phyloP scores from a whole-genome alignment of 306 rosid species.

The Trifolium fragiferum region DNA sequence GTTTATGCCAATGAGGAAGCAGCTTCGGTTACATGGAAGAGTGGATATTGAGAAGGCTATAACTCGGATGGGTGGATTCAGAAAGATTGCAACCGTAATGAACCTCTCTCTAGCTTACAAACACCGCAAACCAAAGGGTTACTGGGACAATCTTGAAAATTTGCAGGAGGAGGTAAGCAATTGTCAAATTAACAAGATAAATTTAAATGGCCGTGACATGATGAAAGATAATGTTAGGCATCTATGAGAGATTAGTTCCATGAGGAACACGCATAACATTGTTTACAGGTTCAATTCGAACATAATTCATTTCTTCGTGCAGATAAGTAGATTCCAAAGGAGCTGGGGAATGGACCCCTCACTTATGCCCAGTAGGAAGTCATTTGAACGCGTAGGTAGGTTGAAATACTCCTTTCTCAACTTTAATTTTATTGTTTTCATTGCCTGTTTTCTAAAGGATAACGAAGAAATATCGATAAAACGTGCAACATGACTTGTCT shows the following conservation, averaged over 20 bases:
- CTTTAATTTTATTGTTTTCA: conserved; percentile 3
- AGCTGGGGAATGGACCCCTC: conserved; percentile 97
- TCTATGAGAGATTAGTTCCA: conserved; percentile 9
- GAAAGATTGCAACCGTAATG: conserved; percentile 79
- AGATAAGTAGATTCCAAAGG: conserved; percentile 82
- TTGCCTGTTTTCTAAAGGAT: conserved; percentile 2
- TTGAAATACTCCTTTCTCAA: conserved; percentile 24
- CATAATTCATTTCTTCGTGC: conserved; percentile 39
- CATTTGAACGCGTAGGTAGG: conserved; percentile 95
- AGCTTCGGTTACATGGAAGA: conserved; percentile 77
- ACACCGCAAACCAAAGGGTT: conserved; percentile 90
- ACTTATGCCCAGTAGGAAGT: conserved; percentile 90
- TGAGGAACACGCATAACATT: conserved; percentile 20
- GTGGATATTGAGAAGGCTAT: conserved; percentile 93
- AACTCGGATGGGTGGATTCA: conserved; percentile 88
- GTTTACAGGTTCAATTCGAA: background rate
- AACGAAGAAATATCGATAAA: conserved; percentile 1
- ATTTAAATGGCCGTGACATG: conserved; percentile 10
- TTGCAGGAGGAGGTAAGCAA: conserved; percentile 66
- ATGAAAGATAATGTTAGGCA: conserved; percentile 24
- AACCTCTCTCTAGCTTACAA: conserved; percentile 87
- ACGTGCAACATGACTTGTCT: background rate
- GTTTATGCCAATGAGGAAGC: conserved; percentile 97
- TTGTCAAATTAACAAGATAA: conserved; percentile 20
- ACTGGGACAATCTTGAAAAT: conserved; percentile 83